A percentile compares a stretch with the other conserved stretches of the same genome.
These are phyloP conservation scores for Hanseniaspora mollemarum DNA, from an alignment of 805 yeast species.

Conservation along the genomic window DNA sequence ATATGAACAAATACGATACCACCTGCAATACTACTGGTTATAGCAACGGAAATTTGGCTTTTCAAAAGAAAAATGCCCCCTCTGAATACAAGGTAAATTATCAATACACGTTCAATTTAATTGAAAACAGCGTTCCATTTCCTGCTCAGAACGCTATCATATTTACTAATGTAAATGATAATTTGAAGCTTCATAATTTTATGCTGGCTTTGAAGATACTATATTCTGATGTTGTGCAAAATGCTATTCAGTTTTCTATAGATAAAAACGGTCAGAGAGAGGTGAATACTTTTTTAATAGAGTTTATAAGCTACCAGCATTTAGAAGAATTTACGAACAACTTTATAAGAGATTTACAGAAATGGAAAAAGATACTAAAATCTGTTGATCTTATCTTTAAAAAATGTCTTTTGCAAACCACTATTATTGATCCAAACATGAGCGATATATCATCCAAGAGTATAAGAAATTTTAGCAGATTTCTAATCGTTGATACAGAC, in stretches of 20 bases:
- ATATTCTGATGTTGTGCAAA: background rate
- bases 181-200: background rate
- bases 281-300: background rate
- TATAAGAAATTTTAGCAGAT: background rate
- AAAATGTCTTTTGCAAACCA: slow-evolving; percentile 8
- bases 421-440: background rate
- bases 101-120: background rate
- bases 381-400: slow-evolving; percentile 7
- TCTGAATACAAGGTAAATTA: background rate
- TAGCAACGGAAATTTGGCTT: no score
- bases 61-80: background rate
- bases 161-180: slow-evolving; percentile 7
- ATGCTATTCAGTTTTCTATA: background rate
- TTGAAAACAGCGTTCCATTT: background rate
- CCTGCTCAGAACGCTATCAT: background rate
- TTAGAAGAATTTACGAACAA: background rate
- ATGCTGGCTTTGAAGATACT: background rate
- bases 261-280: slow-evolving; percentile 1
- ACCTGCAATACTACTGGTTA: no score
- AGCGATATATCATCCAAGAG: background rate
- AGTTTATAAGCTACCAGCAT: background rate
- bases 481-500: background rate
- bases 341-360: slow-evolving; percentile 1
- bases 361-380: background rate
- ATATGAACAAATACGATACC: no score